A percentile compares a stretch with the other conserved stretches of the same genome.
Evolutionary conservation across 2,329 filamentous ascomycete genomes (phyloP).

Genomic region (Aspergillus sp.): DNA sequence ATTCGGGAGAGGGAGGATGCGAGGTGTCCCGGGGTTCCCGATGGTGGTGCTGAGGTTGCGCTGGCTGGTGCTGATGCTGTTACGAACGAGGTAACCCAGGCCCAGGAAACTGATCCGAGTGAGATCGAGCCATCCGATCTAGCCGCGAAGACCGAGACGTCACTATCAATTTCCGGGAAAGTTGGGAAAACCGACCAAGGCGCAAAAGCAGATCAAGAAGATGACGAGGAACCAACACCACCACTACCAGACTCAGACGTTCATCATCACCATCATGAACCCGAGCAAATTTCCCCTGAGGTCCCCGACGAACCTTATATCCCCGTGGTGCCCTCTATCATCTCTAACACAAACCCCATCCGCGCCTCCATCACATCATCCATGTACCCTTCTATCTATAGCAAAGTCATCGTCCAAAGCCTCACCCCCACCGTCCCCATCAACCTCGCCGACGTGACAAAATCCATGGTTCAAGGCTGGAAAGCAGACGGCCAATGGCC

Average conservation of each 20-base stretch:
- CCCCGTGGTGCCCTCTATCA: conserved; percentile 63
- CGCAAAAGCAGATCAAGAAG: conserved; percentile 9
- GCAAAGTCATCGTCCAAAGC: conserved; percentile 72
- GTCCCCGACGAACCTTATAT: conserved; percentile 46
- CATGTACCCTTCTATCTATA: conserved; percentile 75
- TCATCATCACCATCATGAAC: conserved; percentile 21
- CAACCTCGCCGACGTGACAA: conserved; percentile 73
- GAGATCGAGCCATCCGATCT: conserved; percentile 6
- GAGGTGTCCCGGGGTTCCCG: conserved; percentile 1
- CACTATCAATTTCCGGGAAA: conserved; percentile 17
- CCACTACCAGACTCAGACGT: conserved; percentile 19
- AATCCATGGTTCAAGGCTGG: conserved; percentile 80
- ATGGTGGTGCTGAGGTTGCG: not conserved
- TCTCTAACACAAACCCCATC: conserved; percentile 67
- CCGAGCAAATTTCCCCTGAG: conserved; percentile 1
- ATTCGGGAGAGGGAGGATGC: conserved; percentile 15
- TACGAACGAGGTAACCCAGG: not conserved
- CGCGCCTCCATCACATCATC: conserved; percentile 65
- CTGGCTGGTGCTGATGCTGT: not conserved
- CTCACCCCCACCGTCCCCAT: conserved; percentile 81
- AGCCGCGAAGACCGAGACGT: conserved; percentile 13
- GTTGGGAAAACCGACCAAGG: conserved; percentile 10
- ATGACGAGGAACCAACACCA: conserved; percentile 12
- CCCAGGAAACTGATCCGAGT: not conserved
- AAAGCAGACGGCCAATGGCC: conserved; percentile 92